These are phyloP conservation scores for Pichia heedii DNA, from an alignment of 805 yeast species.

Conservation along the genomic window DNA sequence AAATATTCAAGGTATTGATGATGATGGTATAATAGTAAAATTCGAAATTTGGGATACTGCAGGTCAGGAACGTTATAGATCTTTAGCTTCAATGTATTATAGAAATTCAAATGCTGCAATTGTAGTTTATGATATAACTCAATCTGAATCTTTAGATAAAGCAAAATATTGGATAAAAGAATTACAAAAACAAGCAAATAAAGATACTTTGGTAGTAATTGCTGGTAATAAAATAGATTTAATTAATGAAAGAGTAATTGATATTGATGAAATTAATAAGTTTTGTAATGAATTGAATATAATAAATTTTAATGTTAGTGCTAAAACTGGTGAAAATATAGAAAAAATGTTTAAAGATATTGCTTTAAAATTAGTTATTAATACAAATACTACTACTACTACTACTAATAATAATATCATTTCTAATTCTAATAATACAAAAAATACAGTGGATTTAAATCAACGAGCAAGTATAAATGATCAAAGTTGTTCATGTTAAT, in stretches of 20 bases:
- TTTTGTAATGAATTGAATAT: constrained; percentile 47
- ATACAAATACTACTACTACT: constrained; percentile 14
- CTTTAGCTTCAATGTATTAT: constrained; percentile 77
- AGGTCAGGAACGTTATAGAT: constrained; percentile 73
- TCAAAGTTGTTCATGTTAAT: constrained; percentile 25
- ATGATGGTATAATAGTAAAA: constrained; percentile 31
- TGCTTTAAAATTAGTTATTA: constrained; percentile 37
- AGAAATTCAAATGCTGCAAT: constrained; percentile 74
- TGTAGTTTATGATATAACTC: constrained; percentile 70
- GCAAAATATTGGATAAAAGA: constrained; percentile 77
- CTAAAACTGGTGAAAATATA: constrained; percentile 47
- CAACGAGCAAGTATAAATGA: constrained; percentile 26
- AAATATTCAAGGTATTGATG: constrained; percentile 11
- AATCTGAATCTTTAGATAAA: constrained; percentile 53
- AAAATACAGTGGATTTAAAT: constrained; percentile 23
- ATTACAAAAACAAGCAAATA: constrained; percentile 70
- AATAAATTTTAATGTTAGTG: constrained; percentile 47
- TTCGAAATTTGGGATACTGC: constrained; percentile 69
- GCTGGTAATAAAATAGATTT: constrained; percentile 77
- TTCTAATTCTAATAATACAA: constrained; percentile 15
- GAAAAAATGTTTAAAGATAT: constrained; percentile 39
- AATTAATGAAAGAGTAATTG: constrained; percentile 38
- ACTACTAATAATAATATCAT: not conserved
- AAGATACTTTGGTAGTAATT: constrained; percentile 63
- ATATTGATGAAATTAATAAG: constrained; percentile 32